A percentile compares a stretch with the other conserved stretches of the same genome.
Conservation (phyloP, 116 monocot species). For the Trichopus zeylanicus region DNA sequence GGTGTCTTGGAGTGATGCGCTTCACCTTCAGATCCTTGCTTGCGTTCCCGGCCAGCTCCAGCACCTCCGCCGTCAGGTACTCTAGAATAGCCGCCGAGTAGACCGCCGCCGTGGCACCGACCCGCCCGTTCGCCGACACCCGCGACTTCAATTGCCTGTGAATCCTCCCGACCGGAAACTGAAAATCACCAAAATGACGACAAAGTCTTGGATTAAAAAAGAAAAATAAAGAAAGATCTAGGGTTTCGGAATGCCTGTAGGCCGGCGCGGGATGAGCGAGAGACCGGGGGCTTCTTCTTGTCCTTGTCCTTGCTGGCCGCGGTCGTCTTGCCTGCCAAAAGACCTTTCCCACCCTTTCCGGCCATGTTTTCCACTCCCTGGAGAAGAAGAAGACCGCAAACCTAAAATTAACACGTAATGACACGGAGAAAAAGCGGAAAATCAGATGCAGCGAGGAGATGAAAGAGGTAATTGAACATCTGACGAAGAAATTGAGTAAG, state of each 20-base stretch:
- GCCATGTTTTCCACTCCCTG: slow-evolving; percentile 35
- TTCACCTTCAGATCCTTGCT: slow-evolving; percentile 54
- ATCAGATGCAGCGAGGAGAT: neutral
- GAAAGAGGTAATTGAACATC: neutral
- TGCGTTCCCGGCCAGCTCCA: slow-evolving; percentile 45
- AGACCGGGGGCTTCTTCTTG: slow-evolving; percentile 73
- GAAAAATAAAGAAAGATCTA: neutral
- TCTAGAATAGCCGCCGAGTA: slow-evolving; percentile 45
- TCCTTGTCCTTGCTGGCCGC: slow-evolving; percentile 64
- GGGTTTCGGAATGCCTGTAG: slow-evolving; percentile 39
- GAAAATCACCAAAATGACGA: no score
- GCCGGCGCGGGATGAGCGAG: slow-evolving; percentile 73
- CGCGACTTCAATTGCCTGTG: slow-evolving; percentile 44
- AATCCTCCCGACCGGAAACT: slow-evolving; percentile 49
- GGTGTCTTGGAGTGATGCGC: slow-evolving; percentile 41
- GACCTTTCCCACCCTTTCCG: slow-evolving; percentile 81
- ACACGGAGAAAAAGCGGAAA: no score
- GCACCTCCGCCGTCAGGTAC: slow-evolving; percentile 45
- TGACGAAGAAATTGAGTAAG: neutral
- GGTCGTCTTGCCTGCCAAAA: slow-evolving; percentile 72
- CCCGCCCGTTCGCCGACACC: slow-evolving; percentile 41
- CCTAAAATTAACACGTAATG: no score
- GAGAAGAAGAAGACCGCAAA: neutral
- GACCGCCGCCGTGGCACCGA: slow-evolving; percentile 42
- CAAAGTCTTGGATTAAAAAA: no score